Conservation (phyloP, 1,284 basidiomycete species). For the Boletellus sp. region DNA sequence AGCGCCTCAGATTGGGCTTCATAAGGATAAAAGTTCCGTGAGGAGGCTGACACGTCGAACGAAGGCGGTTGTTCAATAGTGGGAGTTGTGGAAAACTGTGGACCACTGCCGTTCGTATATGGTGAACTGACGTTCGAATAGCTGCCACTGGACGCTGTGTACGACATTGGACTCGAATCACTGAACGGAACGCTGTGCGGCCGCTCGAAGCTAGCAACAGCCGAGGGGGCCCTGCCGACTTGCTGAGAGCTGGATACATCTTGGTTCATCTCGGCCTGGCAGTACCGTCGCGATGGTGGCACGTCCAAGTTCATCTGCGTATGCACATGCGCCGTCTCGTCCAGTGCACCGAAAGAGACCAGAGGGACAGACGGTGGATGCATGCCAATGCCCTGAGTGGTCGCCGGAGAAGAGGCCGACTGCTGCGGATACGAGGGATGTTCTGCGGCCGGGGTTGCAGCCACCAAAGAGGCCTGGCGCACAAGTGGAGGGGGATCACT, state of each 20-base stretch:
- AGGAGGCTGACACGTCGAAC: conserved; percentile 18
- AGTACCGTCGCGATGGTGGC: conserved; percentile 18
- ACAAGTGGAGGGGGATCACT: conserved; percentile 9
- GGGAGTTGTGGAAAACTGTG: conserved; percentile 17
- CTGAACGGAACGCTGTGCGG: conserved; percentile 21
- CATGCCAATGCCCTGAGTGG: conserved; percentile 4
- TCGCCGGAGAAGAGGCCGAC: conserved; percentile 8
- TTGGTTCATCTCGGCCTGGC: conserved; percentile 15
- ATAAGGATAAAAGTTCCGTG: conserved; percentile 23
- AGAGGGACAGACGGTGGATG: conserved; percentile 13
- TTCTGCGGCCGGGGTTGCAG: conserved; percentile 16
- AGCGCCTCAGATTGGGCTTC: conserved; percentile 16
- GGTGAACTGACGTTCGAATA: conserved; percentile 29
- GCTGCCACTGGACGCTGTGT: conserved; percentile 23
- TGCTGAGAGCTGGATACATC: conserved; percentile 12
- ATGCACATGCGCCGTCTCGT: conserved; percentile 18
- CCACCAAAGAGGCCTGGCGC: conserved; percentile 13
- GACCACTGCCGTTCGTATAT: conserved; percentile 19
- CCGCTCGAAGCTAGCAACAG: conserved; percentile 19
- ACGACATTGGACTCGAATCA: conserved; percentile 26
- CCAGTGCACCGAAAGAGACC: conserved; percentile 19
- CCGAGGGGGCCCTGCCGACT: conserved; percentile 8
- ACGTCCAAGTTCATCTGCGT: conserved; percentile 16
- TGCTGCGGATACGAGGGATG: conserved; percentile 13
- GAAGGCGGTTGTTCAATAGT: conserved; percentile 23